A percentile compares a stretch with the other conserved stretches of the same genome.
phyloP scores from a whole-genome alignment of 129 eudicot species.

The Flaveria bidentis region DNA sequence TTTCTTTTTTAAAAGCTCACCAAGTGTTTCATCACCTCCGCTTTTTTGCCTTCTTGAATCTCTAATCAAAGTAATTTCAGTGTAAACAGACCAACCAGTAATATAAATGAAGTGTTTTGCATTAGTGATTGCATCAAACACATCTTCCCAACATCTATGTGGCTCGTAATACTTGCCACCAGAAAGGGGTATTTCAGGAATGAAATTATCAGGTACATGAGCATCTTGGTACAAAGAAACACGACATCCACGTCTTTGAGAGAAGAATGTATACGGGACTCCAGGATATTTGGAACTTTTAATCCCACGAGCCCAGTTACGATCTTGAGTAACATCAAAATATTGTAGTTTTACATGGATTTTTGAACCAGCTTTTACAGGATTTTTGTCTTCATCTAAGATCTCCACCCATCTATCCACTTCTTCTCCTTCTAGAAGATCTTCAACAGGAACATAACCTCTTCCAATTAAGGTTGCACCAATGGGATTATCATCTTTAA shows the following conservation, averaged over 20 bases:
- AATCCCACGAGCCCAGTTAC: constrained; percentile 61
- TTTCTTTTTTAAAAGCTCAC: constrained; percentile 79
- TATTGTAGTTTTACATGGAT: constrained; percentile 67
- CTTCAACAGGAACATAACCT: constrained; percentile 63
- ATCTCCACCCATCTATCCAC: constrained; percentile 62
- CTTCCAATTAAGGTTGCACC: constrained; percentile 77
- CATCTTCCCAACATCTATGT: constrained; percentile 76
- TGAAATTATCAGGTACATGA: constrained; percentile 66
- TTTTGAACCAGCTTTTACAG: constrained; percentile 55
- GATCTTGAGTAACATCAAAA: constrained; percentile 67
- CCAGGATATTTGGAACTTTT: constrained; percentile 65
- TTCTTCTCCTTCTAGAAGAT: constrained; percentile 64
- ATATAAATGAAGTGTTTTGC: constrained; percentile 72
- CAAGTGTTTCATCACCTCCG: constrained; percentile 75
- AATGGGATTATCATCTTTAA: constrained; percentile 70
- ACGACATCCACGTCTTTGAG: constrained; percentile 59
- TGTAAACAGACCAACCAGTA: constrained; percentile 84
- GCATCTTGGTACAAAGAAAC: constrained; percentile 79
- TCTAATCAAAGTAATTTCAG: constrained; percentile 68
- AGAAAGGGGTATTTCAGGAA: constrained; percentile 63
- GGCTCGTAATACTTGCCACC: constrained; percentile 65
- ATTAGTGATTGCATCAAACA: constrained; percentile 71
- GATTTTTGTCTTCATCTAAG: constrained; percentile 55
- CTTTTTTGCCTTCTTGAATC: constrained; percentile 64
- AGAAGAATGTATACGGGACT: constrained; percentile 66